Percentiles rank a stretch among this genome's conserved stretches.
These are phyloP conservation scores for Pythium monospermum DNA, from an alignment of 352 stramenopile species.

Conservation along the genomic window DNA sequence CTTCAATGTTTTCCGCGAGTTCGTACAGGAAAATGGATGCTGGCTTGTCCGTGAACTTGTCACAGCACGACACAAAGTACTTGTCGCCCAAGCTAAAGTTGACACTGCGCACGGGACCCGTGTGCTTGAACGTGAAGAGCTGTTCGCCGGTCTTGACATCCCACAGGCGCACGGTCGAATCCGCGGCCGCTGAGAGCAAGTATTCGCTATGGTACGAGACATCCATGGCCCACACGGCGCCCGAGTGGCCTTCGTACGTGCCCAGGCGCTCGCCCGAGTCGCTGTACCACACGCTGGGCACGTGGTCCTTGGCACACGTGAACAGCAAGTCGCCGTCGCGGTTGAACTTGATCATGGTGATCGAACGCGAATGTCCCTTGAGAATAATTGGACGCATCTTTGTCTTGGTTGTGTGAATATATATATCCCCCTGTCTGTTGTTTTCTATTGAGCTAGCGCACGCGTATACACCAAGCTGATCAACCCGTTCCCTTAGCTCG, in stretches of 20 bases:
- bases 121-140: conserved; percentile 83
- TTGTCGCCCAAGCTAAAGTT: conserved; percentile 87
- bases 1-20: conserved; percentile 50
- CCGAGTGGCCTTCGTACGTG: conserved; percentile 96
- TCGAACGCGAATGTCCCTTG: conserved; percentile 98
- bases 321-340: conserved; percentile 98
- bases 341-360: conserved; percentile 99
- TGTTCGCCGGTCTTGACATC: conserved; percentile 87
- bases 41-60: conserved; percentile 82
- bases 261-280: conserved; percentile 94
- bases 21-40: conserved; percentile 80
- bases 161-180: conserved; percentile 91
- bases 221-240: conserved; percentile 97
- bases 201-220: conserved; percentile 90
- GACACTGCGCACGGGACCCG: conserved; percentile 74
- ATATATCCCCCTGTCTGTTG: neutral
- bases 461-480: no score
- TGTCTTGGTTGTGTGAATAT: neutral
- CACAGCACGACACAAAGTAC: conserved; percentile 75
- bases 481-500: neutral
- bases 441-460: no score
- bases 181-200: conserved; percentile 95
- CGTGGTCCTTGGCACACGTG: conserved; percentile 94
- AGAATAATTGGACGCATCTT: conserved; percentile 96
- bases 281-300: conserved; percentile 96